Evolutionary conservation across 2,329 filamentous ascomycete genomes (phyloP), one percentile per base, ranked within the genome.

Genomic region (Ceratocystis smalleyi): DNA sequence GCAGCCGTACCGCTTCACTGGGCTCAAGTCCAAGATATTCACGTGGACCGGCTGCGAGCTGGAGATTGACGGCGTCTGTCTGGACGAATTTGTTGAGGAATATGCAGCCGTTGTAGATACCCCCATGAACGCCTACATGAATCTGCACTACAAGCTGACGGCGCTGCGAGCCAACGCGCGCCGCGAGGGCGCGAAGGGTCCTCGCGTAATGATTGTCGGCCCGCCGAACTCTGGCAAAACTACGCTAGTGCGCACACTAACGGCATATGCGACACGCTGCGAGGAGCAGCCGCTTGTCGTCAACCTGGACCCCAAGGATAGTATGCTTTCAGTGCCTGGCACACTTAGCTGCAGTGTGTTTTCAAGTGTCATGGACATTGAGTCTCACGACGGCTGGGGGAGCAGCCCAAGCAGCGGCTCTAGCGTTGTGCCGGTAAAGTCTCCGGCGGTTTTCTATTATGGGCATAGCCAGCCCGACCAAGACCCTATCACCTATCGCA

Each of bases 41-140:
- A 95, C 91, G 61, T 96, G 90, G 87, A 85, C 92, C 71, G 92
- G 94, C 70, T 96, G 91, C 75, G 84, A 84, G 63, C 77, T 99
- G 67, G 89, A 96, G 74, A 79, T 96, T 66, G 83, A 80, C 54
- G 85, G 86, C 1, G 76, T 77, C 10, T 80, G 80, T 61, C 77
- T 81, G 57, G 73, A 77, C 64, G 79, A 82, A 67, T 76, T 75
- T 59, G 75, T 82, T 30, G 85, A 85, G 54, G 83, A 87, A 64
- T 86, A 82, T 64, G 65, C 83, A 78, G 75, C 83, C 73, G 75
- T 88, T 0, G 86, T 89, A 70, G 89, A 94, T 71, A 95, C 91
- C 40, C 87, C 89, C 2, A 87, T 91, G 78, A 82, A 86, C 64
- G 82, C 85, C 68, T 88, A 91, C 74, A 77, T 91, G 63, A 97